Percentiles rank a stretch among this genome's conserved stretches.
Conservation (phyloP, 805 yeast species). For the Monosporozyma servazzii region DNA sequence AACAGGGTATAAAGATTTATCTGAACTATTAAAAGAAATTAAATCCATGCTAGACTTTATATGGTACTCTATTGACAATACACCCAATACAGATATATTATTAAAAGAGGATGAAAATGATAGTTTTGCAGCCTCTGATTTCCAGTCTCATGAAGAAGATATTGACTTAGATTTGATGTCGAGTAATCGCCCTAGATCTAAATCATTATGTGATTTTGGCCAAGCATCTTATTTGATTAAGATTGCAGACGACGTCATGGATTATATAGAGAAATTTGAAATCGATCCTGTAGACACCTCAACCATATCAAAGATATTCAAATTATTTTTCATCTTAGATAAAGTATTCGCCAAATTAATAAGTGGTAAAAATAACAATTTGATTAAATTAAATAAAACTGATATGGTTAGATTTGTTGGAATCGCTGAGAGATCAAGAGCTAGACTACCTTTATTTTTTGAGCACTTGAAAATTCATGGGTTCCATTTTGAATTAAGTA, state of each 20-base stretch:
- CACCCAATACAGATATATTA: slow-evolving; percentile 24
- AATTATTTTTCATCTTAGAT: slow-evolving; percentile 34
- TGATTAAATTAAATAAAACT: slow-evolving; percentile 35
- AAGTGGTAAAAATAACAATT: slow-evolving; percentile 30
- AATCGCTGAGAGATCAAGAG: slow-evolving; percentile 44
- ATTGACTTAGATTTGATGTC: background rate
- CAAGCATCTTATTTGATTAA: slow-evolving; percentile 54
- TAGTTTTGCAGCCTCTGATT: background rate
- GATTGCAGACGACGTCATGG: slow-evolving; percentile 59
- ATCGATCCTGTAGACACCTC: slow-evolving; percentile 17
- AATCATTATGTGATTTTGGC: slow-evolving; percentile 35
- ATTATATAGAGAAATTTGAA: slow-evolving; percentile 42
- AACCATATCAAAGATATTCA: slow-evolving; percentile 32
- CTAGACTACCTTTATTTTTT: slow-evolving; percentile 32
- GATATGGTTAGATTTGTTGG: slow-evolving; percentile 44
- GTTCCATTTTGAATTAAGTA: slow-evolving; percentile 37
- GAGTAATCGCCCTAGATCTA: background rate
- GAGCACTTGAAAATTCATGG: slow-evolving; percentile 32
- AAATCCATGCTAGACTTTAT: slow-evolving; percentile 43
- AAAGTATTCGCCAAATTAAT: slow-evolving; percentile 32
- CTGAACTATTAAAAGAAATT: slow-evolving; percentile 37
- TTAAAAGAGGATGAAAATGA: background rate
- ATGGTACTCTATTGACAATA: slow-evolving; percentile 48
- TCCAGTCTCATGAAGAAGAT: background rate
- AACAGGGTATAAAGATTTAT: slow-evolving; percentile 23